Base-by-base conservation (phyloP, 192 early-diverging fungal species). In the Phlyctochytrium planicorne region DNA sequence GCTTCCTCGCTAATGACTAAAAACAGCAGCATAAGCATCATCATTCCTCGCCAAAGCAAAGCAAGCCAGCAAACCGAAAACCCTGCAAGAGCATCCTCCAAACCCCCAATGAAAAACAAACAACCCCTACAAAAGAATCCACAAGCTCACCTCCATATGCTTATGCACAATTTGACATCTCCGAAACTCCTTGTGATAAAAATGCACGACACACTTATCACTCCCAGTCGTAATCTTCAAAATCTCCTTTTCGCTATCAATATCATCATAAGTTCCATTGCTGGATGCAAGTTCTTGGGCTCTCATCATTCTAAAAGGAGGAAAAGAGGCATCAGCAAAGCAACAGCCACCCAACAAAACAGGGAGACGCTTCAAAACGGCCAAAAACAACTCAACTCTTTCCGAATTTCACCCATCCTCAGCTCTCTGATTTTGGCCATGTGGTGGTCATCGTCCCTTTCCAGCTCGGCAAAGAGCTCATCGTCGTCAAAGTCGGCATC, bases 91-190 rank as follows among this genome's bases (percentile, higher is more conserved):
- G 6, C 40, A 6, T 20, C 40, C 40, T 47, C 40, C 40, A 20
- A 14, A 6, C 40, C 67, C 53, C 2, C 10, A n/a, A 62, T 25
- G 67, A 59, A 47, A 53, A 27, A 0, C 10, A 20, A 62, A 32
- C 16, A 4, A 65, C 30, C 14, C 29, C 12, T 20, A 47, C 27
- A 32, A 72, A 32, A 1, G 20, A n/a, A n/a, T n/a, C n/a, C n/a
- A 12, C 2, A 6, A 36, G 55, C 59, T 29, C 76, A 90, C 83
- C 65, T 86, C 82, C 34, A 98, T 70, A 74, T 98, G 96, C 72
- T 79, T 87, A 72, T 98, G 94, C 70, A 98, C 88, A 37, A 97
- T 92, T 69, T 91, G 87, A 73, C 96, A 98, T 33, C 94, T 83
- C 53, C 92, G 83, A 78, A 98, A 98, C 66, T 97, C 92, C 53